phyloP scores from a whole-genome alignment of 768 basidiomycete species.

The Mycena floridula region DNA sequence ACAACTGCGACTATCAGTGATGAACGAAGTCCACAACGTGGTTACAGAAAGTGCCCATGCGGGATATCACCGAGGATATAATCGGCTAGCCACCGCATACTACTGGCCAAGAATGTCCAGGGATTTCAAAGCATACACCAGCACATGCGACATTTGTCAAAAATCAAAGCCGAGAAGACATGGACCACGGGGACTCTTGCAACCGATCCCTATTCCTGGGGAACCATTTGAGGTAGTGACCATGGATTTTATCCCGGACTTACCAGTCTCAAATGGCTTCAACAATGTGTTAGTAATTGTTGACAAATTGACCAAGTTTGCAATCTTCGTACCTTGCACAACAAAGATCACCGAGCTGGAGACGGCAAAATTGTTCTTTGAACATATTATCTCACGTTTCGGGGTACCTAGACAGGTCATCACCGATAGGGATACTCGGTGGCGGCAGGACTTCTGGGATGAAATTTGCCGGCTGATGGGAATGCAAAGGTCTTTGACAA shows the following conservation, averaged over 20 bases:
- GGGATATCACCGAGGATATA: slow-evolving; percentile 20
- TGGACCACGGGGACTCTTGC: too few relatives aligned
- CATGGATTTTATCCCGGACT: background rate
- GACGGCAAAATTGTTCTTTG: slow-evolving; percentile 22
- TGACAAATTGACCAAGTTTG: slow-evolving; percentile 25
- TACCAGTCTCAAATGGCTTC: too few relatives aligned
- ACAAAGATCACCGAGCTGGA: slow-evolving; percentile 18
- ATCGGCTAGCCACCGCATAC: slow-evolving; percentile 14
- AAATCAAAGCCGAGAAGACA: too few relatives aligned
- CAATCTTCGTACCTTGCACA: slow-evolving; percentile 29
- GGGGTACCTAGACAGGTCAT: slow-evolving; percentile 22
- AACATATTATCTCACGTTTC: slow-evolving; percentile 18
- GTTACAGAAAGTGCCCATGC: slow-evolving; percentile 20
- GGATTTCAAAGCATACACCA: background rate
- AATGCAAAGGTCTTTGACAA: slow-evolving; percentile 18
- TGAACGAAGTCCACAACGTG: slow-evolving; percentile 19
- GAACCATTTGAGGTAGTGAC: background rate
- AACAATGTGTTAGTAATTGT: background rate
- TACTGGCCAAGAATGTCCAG: slow-evolving; percentile 27
- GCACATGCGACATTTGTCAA: too few relatives aligned
- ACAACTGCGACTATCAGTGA: slow-evolving; percentile 6
- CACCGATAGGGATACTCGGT: slow-evolving; percentile 19
- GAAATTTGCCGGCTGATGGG: slow-evolving; percentile 19
- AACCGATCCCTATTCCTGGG: background rate
- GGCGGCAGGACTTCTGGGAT: slow-evolving; percentile 20